Evolutionary conservation across 495 filamentous ascomycete genomes (phyloP).

Genomic region (Lindgomyces ingoldianus): DNA sequence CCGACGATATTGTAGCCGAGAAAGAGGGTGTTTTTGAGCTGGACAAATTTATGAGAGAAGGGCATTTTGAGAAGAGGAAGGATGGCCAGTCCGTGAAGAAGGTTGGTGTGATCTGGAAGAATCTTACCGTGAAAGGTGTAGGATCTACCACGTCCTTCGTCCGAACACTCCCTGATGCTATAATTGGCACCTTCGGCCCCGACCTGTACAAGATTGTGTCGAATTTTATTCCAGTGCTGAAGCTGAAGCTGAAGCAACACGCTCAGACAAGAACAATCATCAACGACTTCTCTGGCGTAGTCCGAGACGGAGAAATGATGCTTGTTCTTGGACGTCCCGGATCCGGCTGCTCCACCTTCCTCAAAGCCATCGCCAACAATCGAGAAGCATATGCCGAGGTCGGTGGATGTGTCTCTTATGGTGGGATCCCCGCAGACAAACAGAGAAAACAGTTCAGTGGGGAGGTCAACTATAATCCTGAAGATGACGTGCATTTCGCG

Average conservation of each 20-base stretch:
- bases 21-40: conserved; percentile 67
- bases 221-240: conserved; percentile 64
- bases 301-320: conserved; percentile 82
- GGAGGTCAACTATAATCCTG: conserved; percentile 80
- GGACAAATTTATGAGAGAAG: conserved; percentile 72
- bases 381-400: conserved; percentile 65
- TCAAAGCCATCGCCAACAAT: conserved; percentile 76
- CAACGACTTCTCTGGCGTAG: conserved; percentile 74
- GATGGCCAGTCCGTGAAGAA: conserved; percentile 75
- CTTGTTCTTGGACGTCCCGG: conserved; percentile 80
- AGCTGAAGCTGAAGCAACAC: conserved; percentile 55
- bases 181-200: conserved; percentile 81
- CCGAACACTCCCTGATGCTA: conserved; percentile 72
- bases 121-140: conserved; percentile 74
- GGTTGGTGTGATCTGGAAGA: conserved; percentile 80
- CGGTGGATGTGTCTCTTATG: conserved; percentile 71
- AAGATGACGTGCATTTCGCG: conserved; percentile 81
- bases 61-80: conserved; percentile 76
- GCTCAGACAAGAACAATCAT: conserved; percentile 62
- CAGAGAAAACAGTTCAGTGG: conserved; percentile 70
- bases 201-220: conserved; percentile 73
- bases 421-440: conserved; percentile 70
- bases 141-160: conserved; percentile 68
- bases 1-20: conserved; percentile 32
- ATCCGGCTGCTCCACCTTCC: conserved; percentile 76